Evolutionary conservation across 345 rosid species (phyloP).

Genomic region (Populus pruinosa): DNA sequence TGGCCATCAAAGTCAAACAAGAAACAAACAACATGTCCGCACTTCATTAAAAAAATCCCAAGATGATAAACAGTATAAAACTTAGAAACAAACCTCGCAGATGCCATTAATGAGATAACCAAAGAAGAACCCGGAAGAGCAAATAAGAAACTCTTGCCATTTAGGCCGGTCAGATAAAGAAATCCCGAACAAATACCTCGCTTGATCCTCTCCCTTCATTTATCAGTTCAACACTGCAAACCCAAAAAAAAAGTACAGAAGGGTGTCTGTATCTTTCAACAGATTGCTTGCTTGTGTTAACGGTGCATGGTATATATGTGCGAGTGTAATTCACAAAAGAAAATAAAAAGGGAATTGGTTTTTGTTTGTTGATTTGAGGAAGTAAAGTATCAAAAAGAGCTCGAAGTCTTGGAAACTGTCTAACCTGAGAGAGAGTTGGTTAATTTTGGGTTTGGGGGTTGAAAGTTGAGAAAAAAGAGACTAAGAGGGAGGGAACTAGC

Average conservation of each 20-base stretch:
- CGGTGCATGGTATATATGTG: constrained; percentile 1
- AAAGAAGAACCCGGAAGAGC: constrained; percentile 94
- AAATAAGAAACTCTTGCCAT: constrained; percentile 84
- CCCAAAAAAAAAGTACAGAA: neutral
- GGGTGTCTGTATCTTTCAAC: neutral
- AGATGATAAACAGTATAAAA: neutral
- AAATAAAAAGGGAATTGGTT: neutral
- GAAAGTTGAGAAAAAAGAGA: neutral
- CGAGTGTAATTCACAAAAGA: neutral
- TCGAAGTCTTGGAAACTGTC: neutral
- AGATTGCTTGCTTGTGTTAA: neutral
- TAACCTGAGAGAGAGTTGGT: neutral
- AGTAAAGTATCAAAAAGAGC: constrained; percentile 10
- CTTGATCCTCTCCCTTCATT: constrained; percentile 70
- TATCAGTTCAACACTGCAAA: neutral
- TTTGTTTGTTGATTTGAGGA: constrained; percentile 1
- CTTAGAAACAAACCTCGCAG: constrained; percentile 61
- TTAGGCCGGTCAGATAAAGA: constrained; percentile 60
- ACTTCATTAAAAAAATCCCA: neutral
- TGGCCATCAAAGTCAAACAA: neutral
- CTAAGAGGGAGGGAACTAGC: neutral
- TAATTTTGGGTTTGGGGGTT: neutral
- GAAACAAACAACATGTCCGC: neutral
- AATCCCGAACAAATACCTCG: constrained; percentile 64
- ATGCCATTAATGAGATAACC: constrained; percentile 93